Conservation (phyloP, 805 yeast species). For the Candida pini region DNA sequence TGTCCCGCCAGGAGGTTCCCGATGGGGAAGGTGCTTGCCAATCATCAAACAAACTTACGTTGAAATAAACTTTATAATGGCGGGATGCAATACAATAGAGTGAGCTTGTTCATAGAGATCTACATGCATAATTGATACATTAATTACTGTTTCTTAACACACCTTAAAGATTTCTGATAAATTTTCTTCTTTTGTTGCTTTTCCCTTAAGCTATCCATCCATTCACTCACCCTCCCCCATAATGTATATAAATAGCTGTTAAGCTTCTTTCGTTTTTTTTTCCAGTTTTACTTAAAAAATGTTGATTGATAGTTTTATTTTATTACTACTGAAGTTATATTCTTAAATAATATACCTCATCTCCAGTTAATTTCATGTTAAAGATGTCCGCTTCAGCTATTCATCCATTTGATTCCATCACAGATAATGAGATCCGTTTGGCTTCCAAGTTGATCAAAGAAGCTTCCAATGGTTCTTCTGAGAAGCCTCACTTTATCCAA, state of each 20-base stretch:
- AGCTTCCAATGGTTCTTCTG: slow-evolving; percentile 41
- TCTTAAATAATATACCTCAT: slow-evolving; percentile 6
- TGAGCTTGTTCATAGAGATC: too few species aligned
- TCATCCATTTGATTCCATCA: slow-evolving; percentile 58
- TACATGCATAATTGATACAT: too few species aligned
- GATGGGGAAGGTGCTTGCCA: slow-evolving; percentile 33
- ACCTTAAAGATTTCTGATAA: too few species aligned
- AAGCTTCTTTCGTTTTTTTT: slow-evolving; percentile 6
- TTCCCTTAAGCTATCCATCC: too few species aligned
- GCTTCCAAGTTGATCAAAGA: slow-evolving; percentile 60
- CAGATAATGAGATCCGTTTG: slow-evolving; percentile 51
- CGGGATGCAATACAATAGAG: too few species aligned
- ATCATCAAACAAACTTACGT: too few species aligned
- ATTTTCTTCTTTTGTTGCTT: too few species aligned
- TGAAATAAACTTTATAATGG: too few species aligned
- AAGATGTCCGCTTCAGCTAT: too few species aligned
- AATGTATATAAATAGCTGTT: too few species aligned
- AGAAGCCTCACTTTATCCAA: slow-evolving; percentile 57
- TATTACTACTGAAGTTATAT: not conserved
- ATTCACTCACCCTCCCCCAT: too few species aligned
- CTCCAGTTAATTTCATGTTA: slow-evolving; percentile 4
- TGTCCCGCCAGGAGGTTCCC: slow-evolving; percentile 19
- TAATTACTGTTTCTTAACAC: too few species aligned
- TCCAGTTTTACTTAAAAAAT: not conserved
- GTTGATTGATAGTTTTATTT: not conserved